Conservation (phyloP, 2,329 filamentous ascomycete species). For the Calycina marina region DNA sequence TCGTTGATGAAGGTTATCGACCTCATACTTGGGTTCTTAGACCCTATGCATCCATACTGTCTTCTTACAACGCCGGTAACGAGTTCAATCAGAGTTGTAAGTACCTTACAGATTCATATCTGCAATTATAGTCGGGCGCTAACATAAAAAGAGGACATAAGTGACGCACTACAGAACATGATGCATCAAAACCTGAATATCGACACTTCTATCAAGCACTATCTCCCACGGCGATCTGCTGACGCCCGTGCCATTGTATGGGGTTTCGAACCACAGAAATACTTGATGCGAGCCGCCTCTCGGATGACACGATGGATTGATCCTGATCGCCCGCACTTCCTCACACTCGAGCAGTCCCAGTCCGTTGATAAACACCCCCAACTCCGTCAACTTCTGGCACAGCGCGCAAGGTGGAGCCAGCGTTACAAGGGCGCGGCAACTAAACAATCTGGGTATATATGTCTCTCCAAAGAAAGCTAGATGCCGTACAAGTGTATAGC, state of each 20-base stretch:
- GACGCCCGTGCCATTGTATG: constrained; percentile 9
- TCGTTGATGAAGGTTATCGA: constrained; percentile 11
- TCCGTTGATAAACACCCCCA: background rate
- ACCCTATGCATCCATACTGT: constrained; percentile 11
- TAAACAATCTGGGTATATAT: background rate
- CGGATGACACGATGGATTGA: background rate
- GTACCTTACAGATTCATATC: constrained; percentile 2
- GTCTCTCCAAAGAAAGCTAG: no score
- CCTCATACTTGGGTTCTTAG: constrained; percentile 9
- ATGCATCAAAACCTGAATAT: constrained; percentile 11
- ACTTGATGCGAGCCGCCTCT: constrained; percentile 6
- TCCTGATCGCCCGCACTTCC: background rate
- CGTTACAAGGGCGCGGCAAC: background rate
- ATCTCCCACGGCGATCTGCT: constrained; percentile 6
- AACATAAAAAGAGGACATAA: constrained; percentile 6
- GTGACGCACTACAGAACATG: constrained; percentile 12
- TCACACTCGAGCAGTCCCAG: background rate
- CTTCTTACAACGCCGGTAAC: constrained; percentile 14
- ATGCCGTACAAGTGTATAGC: no score
- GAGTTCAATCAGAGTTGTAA: constrained; percentile 12
- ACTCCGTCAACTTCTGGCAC: background rate
- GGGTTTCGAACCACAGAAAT: constrained; percentile 6
- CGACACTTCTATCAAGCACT: constrained; percentile 13
- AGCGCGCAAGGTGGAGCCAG: background rate
- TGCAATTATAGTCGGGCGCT: constrained; percentile 6